Base-by-base conservation (phyloP, 495 filamentous ascomycete species). In the Articulospora tetracladia region DNA sequence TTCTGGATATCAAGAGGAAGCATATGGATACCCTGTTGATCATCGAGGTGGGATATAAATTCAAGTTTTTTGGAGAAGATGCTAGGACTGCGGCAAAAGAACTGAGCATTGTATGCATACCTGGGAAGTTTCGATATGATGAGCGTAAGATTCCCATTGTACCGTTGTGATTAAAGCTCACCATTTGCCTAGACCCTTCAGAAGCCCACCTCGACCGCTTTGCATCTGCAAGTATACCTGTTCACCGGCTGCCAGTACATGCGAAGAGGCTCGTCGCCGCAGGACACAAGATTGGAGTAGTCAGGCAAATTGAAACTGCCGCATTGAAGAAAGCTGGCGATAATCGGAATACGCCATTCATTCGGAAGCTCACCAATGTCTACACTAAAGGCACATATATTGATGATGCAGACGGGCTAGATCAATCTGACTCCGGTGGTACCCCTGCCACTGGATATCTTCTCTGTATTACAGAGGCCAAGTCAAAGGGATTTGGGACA, bases 381-480 rank as follows among this genome's bases (percentile, higher is more conserved):
- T 99, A 98, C 74, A 99, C 94, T 7, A 99, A 99, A 72, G 94
- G 92, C 25, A 99, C 94, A 0, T 99, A 99, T 63, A 88, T 99
- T 52, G 94, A 99, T 69, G 94, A 99, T 72, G 79, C 87, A 10
- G 93, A 97, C 60, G 90, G 92, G 17, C 71, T 97, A 11, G 86
- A 89, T 47, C 74, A 77, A 51, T 66, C 71, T 0, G 63, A 67
- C 3, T 66, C 68, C 19, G 79, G 82, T 26, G 82, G 84, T 1
- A 82, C 87, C 17, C 85, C 87, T 1, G 81, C 91, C 12, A 95
- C 91, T 2, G 94, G 94, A 10, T 96, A 96, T 70, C 76, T 99
- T 59, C 82, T 98, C 6, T 97, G 95, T 66, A 84, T 99, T 39
- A 97, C 93, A 0, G 94, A 99, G 69, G 84, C 86, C 0, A 88